Evolutionary conservation across 2,329 filamentous ascomycete genomes (phyloP), one percentile per base, ranked within the genome.

Genomic region (Paraconiothyrium sp.): DNA sequence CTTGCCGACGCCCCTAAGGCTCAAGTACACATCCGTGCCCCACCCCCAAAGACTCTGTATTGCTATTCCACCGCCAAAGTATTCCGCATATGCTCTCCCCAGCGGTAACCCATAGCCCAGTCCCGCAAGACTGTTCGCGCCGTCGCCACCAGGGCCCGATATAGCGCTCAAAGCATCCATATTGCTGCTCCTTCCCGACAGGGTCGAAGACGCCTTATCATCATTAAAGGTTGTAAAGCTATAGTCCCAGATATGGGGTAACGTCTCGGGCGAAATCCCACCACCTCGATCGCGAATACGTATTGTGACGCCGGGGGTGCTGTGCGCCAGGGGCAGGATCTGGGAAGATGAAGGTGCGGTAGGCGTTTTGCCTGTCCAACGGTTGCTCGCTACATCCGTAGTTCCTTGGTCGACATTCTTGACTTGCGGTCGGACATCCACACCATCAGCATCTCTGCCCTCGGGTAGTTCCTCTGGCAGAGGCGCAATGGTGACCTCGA

Each of bases 41-140:
- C 95, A 99, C 4, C 95, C 94, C 83, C 93, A 95, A 50, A 98
- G 80, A 76, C 93, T 97, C 84, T 99, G 94, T n/a, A 99, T 90
- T 4, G 90, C 90, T 61, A 99, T 95, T 2, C 94, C 94, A 0
- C 95, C 95, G 2, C 95, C 95, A 83, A 99, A 99, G 73, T 98
- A 99, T 82, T 99, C 94, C 0, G 95, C 95, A 75, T 99, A 99
- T 0, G 95, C 94, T 64, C 95, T 86, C 57, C 93, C 93, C 24
- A 99, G 80, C 1, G 95, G 95, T 65, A 99, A 77, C 0, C 95
- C 95, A 76, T 99, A 99, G 1, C 95, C 95, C 52, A 99, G 80
- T 0, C 95, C 95, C 0, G 95, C 95, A 62, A 99, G 72, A 60
- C 79, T 96, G 48, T 92, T 94, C 75, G 91, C 94, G 0, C 88